Evolutionary conservation across 768 basidiomycete species (phyloP), one percentile per base, ranked within the genome.

Genomic region (Calocera cornea): DNA sequence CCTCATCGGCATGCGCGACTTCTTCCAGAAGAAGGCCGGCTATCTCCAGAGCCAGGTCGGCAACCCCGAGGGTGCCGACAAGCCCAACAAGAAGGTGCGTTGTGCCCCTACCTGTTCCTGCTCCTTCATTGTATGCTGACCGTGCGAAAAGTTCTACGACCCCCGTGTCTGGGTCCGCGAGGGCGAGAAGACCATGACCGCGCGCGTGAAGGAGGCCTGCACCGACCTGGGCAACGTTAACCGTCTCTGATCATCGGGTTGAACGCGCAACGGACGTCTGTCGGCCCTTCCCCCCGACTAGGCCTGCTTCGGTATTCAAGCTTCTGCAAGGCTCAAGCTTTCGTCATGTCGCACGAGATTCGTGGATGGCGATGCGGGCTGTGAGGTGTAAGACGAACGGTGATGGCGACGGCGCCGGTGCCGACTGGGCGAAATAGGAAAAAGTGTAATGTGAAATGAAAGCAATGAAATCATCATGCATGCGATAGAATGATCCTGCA

Each of bases 161-260:
- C 95, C 94, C 64, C 91, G 95, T 81, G 88, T 95, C 68, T 99
- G 95, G 95, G 93, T 99, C 64, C 90, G 95, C 74, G 93, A 97
- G 80, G 95, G 95, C 71, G 94, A 98, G 82, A 94, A 95, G 86
- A 95, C 93, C 22, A 84, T 98, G 71, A 60, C 77, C 63, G 83
- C 77, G 70, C 92, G 95, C 75, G 92, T 97, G 80, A 91, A 93
- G 80, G 88, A 90, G 77, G 94, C 95, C n/a, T 94, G 92, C 79
- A 72, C 77, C 47, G 95, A 99, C 79, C 84, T 99, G 69, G 91
- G 88, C 71, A 92, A 86, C 76, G 77, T 80, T 68, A 54, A 68
- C 69, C 65, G 47, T 41, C 65, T 71, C 65, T 71, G 65, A 71
- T 38, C 36, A 5, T 38, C 36, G 36, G 7, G 5, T 38, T 38